These are phyloP conservation scores for Ilyonectria destructans DNA, from an alignment of 2,329 filamentous ascomycete species.

Conservation along the genomic window DNA sequence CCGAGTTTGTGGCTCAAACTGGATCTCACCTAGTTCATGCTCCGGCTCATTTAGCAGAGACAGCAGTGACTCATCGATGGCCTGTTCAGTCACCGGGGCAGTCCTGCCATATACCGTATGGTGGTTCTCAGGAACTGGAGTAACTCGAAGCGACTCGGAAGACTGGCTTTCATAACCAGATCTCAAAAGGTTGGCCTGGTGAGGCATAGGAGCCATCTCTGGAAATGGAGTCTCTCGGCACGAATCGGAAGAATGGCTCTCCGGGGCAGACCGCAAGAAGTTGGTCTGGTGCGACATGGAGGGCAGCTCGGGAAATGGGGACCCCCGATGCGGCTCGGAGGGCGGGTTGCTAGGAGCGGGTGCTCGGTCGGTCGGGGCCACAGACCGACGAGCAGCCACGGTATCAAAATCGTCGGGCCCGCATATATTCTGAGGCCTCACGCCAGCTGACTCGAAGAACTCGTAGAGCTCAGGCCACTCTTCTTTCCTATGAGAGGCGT, in stretches of 20 bases:
- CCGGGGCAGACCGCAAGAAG: not conserved
- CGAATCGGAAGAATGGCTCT: not conserved
- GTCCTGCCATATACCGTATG: not conserved
- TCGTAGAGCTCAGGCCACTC: not conserved
- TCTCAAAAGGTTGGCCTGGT: not conserved
- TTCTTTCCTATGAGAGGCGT: slow-evolving; percentile 2
- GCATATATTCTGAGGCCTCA: not conserved
- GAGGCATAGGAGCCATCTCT: not conserved
- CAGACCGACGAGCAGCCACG: not conserved
- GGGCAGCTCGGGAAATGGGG: not conserved
- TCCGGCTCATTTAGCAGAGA: not conserved
- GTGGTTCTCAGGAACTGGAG: not conserved
- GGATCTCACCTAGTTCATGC: not conserved
- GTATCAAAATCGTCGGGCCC: not conserved
- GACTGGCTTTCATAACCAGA: not conserved
- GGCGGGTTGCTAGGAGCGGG: not conserved
- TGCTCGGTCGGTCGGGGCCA: not conserved
- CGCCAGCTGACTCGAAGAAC: not conserved
- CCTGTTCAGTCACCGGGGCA: not conserved
- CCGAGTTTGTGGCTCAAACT: not conserved
- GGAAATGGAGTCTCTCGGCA: not conserved
- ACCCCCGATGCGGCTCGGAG: not conserved
- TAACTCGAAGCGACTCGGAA: not conserved
- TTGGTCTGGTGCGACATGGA: not conserved
- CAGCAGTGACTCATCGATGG: not conserved